phyloP scores from a whole-genome alignment of 2,329 filamentous ascomycete species.

The Alternaria viburni region DNA sequence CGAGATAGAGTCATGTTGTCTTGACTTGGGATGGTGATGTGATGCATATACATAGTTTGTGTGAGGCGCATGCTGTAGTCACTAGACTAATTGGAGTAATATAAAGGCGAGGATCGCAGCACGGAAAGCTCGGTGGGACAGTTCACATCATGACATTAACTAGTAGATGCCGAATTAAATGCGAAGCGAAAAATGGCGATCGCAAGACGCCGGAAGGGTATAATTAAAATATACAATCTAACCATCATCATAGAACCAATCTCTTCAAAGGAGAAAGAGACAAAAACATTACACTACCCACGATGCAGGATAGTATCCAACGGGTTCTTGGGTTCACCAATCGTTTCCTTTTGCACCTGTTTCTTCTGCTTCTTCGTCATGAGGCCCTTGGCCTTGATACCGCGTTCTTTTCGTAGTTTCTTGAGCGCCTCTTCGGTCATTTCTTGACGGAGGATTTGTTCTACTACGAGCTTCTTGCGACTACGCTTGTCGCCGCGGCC shows the following conservation, averaged over 20 bases:
- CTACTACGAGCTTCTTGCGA: constrained; percentile 83
- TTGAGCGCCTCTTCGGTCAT: constrained; percentile 70
- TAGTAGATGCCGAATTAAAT: neutral
- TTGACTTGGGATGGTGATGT: neutral
- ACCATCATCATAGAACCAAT: neutral
- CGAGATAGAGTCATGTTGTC: neutral
- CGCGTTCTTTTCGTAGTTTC: constrained; percentile 57
- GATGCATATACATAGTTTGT: neutral
- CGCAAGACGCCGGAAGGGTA: neutral
- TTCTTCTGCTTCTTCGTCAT: constrained; percentile 34
- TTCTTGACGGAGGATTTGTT: constrained; percentile 76
- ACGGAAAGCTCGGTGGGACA: neutral
- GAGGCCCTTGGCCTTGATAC: constrained; percentile 38
- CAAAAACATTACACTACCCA: constrained; percentile 16
- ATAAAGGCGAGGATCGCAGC: neutral
- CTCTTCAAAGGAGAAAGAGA: neutral
- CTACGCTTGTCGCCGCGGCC: constrained; percentile 76
- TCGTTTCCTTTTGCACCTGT: constrained; percentile 24
- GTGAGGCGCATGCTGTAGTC: neutral
- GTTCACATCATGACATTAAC: neutral
- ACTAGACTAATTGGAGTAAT: neutral
- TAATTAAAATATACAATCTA: neutral
- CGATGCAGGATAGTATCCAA: constrained; percentile 36
- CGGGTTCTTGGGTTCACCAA: constrained; percentile 31
- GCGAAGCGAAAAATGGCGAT: neutral